Evolutionary conservation across 768 basidiomycete genomes (phyloP).

Genomic region (Rhodotorula diobovata): DNA sequence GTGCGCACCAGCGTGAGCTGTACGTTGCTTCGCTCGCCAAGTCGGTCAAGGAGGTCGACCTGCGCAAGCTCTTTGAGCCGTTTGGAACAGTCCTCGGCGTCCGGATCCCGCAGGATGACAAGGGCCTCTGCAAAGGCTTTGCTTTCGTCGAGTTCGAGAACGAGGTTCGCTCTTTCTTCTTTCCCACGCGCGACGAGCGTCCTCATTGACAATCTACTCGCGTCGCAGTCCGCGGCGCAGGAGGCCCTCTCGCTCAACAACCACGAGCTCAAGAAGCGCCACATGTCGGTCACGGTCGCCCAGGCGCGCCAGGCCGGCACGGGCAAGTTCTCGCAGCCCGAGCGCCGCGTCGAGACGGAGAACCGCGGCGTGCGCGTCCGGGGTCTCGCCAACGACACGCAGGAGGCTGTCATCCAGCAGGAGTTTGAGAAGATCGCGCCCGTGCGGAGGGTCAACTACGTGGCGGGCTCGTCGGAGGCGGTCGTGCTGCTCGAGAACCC

Average conservation of each 20-base stretch:
- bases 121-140: conserved; percentile 71
- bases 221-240: conserved; percentile 60
- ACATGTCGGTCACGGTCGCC: conserved; percentile 79
- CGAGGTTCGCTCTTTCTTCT: conserved; percentile 55
- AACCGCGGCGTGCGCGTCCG: conserved; percentile 71
- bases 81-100: conserved; percentile 78
- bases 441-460: conserved; percentile 66
- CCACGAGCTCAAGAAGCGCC: conserved; percentile 78
- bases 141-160: conserved; percentile 87
- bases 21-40: conserved; percentile 82
- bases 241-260: conserved; percentile 76
- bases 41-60: conserved; percentile 69
- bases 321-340: conserved; percentile 53
- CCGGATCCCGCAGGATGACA: conserved; percentile 68
- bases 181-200: background rate
- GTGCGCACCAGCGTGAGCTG: conserved; percentile 75
- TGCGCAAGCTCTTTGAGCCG: conserved; percentile 72
- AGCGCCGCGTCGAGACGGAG: conserved; percentile 56
- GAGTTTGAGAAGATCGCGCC: conserved; percentile 68
- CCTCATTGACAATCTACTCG: background rate
- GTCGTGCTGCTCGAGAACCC: conserved; percentile 49
- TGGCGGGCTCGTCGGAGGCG: conserved; percentile 59
- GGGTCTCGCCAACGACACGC: conserved; percentile 68
- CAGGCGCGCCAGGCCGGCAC: conserved; percentile 63
- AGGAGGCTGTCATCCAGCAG: conserved; percentile 91